phyloP scores from a whole-genome alignment of 164 flowering plant genomes.

The Vitis cinerea region DNA sequence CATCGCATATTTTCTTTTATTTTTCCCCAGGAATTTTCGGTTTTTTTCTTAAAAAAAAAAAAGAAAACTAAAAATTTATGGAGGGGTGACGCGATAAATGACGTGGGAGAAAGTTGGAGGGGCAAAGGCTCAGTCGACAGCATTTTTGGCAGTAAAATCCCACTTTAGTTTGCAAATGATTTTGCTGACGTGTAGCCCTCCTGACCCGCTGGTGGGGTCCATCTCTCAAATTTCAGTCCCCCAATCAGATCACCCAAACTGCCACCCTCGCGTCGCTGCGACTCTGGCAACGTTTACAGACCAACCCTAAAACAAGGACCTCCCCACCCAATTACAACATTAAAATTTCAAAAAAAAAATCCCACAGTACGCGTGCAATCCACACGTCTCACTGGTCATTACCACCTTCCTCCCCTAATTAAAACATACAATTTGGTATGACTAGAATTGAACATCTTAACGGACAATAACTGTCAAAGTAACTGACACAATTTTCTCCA shows the following conservation, averaged over 20 bases:
- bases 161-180: constrained; percentile 19
- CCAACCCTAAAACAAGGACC: no score
- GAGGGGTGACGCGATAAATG: constrained; percentile 2
- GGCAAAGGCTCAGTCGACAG: constrained; percentile 9
- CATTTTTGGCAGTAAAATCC: constrained; percentile 20
- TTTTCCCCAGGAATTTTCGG: background rate
- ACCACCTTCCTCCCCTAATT: no score
- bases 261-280: background rate
- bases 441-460: no score
- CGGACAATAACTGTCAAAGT: no score
- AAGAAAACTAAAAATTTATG: background rate
- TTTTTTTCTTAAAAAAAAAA: no score
- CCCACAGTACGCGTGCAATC: no score
- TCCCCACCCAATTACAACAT: no score
- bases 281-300: no score
- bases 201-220: background rate
- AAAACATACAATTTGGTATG: no score
- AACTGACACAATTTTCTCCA: no score
- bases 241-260: constrained; percentile 15
- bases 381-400: no score
- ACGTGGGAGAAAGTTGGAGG: background rate
- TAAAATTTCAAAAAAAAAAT: no score
- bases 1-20: background rate
- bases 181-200: constrained; percentile 23
- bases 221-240: constrained; percentile 8